Percentiles rank a stretch among this genome's conserved stretches.
Evolutionary conservation across 2,329 filamentous ascomycete species (phyloP).

Genomic region (Aquanectria penicillioides): DNA sequence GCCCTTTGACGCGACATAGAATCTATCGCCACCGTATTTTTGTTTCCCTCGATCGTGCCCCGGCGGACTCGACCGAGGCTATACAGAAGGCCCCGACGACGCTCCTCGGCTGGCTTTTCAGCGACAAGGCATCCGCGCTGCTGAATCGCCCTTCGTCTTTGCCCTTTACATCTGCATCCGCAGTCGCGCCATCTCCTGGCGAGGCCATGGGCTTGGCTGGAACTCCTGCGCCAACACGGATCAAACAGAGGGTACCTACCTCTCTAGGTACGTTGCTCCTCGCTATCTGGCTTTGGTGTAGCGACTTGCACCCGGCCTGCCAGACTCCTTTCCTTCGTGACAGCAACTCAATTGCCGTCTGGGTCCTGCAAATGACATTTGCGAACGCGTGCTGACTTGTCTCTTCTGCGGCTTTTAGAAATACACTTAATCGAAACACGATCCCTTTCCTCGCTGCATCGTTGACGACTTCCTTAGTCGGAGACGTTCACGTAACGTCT

Average conservation of each 20-base stretch:
- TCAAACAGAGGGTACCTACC: constrained; percentile 43
- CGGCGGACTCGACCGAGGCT: neutral
- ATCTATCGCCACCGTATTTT: neutral
- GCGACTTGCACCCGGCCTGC: neutral
- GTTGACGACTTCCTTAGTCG: constrained; percentile 2
- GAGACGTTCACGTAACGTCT: neutral
- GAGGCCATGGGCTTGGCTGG: constrained; percentile 50
- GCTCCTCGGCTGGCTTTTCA: neutral
- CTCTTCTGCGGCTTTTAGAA: constrained; percentile 4
- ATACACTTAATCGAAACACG: constrained; percentile 15
- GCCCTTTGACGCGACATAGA: neutral
- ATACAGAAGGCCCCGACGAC: neutral
- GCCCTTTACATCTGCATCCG: constrained; percentile 1
- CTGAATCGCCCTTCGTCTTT: neutral
- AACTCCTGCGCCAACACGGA: constrained; percentile 42
- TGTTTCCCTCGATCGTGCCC: neutral
- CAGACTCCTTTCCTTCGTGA: neutral
- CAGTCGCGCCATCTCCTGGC: constrained; percentile 29
- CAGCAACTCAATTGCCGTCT: constrained; percentile 6
- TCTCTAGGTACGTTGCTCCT: constrained; percentile 40
- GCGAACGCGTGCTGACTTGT: constrained; percentile 24
- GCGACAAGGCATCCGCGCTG: neutral
- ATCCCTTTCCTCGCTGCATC: neutral
- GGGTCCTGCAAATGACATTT: neutral
- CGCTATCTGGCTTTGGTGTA: neutral